These are phyloP conservation scores for Candida anglica DNA, from an alignment of 805 yeast species.

Conservation along the genomic window DNA sequence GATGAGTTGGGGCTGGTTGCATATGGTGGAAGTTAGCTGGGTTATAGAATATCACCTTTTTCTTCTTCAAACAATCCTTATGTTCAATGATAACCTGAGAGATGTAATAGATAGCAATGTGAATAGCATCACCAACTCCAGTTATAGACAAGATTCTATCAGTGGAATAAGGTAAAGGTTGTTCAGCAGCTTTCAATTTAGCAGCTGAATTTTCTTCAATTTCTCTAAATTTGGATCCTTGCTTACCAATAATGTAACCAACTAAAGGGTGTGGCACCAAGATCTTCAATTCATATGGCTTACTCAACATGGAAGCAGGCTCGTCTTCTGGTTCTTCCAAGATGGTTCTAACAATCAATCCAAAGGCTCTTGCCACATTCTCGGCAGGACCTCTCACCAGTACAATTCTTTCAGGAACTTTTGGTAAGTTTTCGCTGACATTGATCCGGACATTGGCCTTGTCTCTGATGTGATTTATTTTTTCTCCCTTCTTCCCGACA, in stretches of 20 bases:
- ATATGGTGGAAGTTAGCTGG: constrained; percentile 44
- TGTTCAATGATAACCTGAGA: constrained; percentile 65
- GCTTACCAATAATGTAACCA: constrained; percentile 78
- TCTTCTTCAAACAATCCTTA: constrained; percentile 46
- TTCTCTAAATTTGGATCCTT: constrained; percentile 69
- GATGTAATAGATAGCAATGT: constrained; percentile 74
- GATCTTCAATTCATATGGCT: constrained; percentile 53
- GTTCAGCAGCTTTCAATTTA: constrained; percentile 66
- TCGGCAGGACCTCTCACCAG: constrained; percentile 73
- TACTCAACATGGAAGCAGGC: constrained; percentile 54
- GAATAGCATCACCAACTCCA: constrained; percentile 86
- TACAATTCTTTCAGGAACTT: constrained; percentile 70
- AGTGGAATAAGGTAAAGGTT: constrained; percentile 68
- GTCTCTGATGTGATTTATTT: constrained; percentile 59
- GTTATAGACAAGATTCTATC: constrained; percentile 67
- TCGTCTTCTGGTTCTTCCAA: constrained; percentile 63
- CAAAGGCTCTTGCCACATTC: constrained; percentile 77
- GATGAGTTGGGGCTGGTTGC: constrained; percentile 1
- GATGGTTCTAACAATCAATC: constrained; percentile 63
- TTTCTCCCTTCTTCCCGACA: constrained; percentile 81
- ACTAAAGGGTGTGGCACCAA: constrained; percentile 75
- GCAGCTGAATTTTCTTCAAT: constrained; percentile 84
- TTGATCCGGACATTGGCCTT: constrained; percentile 61
- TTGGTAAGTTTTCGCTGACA: constrained; percentile 69
- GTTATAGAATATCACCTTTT: constrained; percentile 55